phyloP scores from a whole-genome alignment of 805 yeast genomes.

The Maudiozyma bulderi region DNA sequence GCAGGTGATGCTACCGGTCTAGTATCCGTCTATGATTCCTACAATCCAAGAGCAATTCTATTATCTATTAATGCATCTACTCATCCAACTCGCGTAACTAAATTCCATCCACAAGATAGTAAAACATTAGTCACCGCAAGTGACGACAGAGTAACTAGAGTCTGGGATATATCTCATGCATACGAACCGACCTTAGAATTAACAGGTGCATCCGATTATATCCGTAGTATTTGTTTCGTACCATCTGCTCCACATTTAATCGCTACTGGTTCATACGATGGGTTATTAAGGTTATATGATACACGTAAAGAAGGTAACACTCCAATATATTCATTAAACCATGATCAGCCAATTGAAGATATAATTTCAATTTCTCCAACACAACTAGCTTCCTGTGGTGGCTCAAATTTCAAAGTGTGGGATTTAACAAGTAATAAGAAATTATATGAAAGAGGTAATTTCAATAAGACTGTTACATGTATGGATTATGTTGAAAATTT shows the following conservation, averaged over 20 bases:
- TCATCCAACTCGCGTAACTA: conserved; percentile 88
- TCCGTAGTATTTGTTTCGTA: conserved; percentile 70
- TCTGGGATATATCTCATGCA: conserved; percentile 79
- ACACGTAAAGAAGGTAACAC: conserved; percentile 43
- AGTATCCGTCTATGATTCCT: conserved; percentile 82
- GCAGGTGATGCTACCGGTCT: conserved; percentile 95
- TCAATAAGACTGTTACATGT: conserved; percentile 89
- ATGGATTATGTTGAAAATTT: conserved; percentile 32
- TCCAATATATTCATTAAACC: conserved; percentile 59
- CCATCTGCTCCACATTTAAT: conserved; percentile 68
- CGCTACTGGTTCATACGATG: conserved; percentile 94
- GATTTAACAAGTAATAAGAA: conserved; percentile 68
- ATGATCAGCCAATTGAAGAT: conserved; percentile 77
- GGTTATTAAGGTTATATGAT: conserved; percentile 74
- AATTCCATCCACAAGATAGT: conserved; percentile 72
- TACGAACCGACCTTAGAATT: conserved; percentile 63
- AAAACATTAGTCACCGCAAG: conserved; percentile 64
- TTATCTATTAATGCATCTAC: conserved; percentile 75
- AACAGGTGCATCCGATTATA: conserved; percentile 75
- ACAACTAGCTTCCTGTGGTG: conserved; percentile 65
- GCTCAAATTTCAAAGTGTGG: conserved; percentile 81
- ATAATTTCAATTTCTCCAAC: conserved; percentile 70
- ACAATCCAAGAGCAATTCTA: conserved; percentile 65
- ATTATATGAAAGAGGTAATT: conserved; percentile 66
- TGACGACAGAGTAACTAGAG: conserved; percentile 78